A percentile compares a stretch with the other conserved stretches of the same genome.
These are phyloP conservation scores for Xylariaceae sp. DNA, from an alignment of 2,329 filamentous ascomycete species.

Conservation along the genomic window DNA sequence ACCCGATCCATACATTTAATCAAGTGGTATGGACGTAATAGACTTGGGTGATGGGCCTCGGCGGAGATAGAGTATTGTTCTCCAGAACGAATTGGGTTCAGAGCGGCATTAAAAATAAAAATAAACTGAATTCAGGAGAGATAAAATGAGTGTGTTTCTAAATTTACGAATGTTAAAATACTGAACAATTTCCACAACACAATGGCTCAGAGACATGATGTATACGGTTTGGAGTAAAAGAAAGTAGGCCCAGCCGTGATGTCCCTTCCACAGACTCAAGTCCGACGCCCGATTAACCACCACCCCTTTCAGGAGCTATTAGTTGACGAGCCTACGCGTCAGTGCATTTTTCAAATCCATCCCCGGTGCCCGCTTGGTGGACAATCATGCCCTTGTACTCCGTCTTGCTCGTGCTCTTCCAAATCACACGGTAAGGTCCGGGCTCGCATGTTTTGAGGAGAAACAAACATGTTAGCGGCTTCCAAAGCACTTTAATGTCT, in stretches of 20 bases:
- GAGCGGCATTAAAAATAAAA: neutral
- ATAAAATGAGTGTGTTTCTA: neutral
- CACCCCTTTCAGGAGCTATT: neutral
- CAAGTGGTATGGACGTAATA: neutral
- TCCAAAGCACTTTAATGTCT: neutral
- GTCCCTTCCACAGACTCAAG: neutral
- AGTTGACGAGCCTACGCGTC: neutral
- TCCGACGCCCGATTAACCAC: neutral
- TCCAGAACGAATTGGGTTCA: neutral
- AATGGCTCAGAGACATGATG: neutral
- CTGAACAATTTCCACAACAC: neutral
- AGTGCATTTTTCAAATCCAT: neutral
- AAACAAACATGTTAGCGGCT: neutral
- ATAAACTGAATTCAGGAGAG: neutral
- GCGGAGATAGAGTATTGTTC: neutral
- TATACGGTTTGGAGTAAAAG: neutral
- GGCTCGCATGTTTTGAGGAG: neutral
- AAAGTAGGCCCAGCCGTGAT: neutral
- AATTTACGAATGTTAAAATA: neutral
- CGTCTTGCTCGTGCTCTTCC: neutral
- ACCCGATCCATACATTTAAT: neutral
- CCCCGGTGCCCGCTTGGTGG: neutral
- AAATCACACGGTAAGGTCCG: neutral
- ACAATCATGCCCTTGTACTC: neutral
- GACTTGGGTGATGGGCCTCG: neutral